Conservation (phyloP, 768 basidiomycete species). For the Leccinum barrowsii region DNA sequence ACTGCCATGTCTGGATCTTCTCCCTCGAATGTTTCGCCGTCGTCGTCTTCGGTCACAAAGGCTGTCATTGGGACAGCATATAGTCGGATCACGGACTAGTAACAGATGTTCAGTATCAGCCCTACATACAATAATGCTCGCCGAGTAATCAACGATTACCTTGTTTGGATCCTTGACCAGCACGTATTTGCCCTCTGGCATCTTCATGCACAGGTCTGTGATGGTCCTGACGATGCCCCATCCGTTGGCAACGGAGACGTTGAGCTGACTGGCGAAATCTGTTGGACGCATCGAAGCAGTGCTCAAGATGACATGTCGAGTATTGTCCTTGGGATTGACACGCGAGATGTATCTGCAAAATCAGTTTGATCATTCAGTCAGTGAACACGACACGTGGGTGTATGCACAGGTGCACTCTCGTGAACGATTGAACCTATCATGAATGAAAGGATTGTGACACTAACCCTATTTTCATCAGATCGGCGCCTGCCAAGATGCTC, state of each 20-base stretch:
- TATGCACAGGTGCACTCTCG: not conserved
- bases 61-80: conserved; percentile 89
- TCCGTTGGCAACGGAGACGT: conserved; percentile 91
- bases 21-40: conserved; percentile 41
- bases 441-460: conserved; percentile 27
- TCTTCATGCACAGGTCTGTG: conserved; percentile 90
- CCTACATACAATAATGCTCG: not conserved
- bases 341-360: conserved; percentile 85
- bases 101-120: conserved; percentile 13
- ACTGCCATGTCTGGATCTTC: conserved; percentile 39
- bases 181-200: conserved; percentile 98
- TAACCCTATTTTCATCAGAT: conserved; percentile 95
- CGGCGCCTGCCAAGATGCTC: conserved; percentile 91
- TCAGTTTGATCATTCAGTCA: conserved; percentile 12
- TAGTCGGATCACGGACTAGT: conserved; percentile 88
- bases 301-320: conserved; percentile 92
- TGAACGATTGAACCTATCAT: not conserved
- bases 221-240: conserved; percentile 98
- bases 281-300: conserved; percentile 91
- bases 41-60: conserved; percentile 82
- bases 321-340: conserved; percentile 89
- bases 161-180: conserved; percentile 97
- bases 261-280: conserved; percentile 93
- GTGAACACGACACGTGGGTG: not conserved
- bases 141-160: conserved; percentile 44